Percentiles rank a stretch among this genome's conserved stretches.
phyloP scores from a whole-genome alignment of 495 filamentous ascomycete species.

The Neurospora sp. region DNA sequence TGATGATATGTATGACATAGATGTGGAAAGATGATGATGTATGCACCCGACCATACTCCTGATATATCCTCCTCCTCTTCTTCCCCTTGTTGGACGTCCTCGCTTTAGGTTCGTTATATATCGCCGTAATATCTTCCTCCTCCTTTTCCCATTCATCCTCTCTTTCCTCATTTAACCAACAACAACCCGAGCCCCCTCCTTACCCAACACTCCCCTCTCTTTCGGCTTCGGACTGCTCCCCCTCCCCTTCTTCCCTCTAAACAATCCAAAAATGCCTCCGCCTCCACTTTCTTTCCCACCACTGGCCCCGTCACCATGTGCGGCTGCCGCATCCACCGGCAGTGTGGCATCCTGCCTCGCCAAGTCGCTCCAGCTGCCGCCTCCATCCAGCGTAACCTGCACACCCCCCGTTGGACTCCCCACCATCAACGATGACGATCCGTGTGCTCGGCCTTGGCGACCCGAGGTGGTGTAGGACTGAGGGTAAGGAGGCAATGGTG shows the following conservation, averaged over 20 bases:
- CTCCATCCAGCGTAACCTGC: conserved; percentile 81
- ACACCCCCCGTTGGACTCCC: conserved; percentile 74
- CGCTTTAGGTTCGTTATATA: not conserved
- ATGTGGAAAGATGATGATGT: not conserved
- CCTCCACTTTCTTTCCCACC: conserved; percentile 36
- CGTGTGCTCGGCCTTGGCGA: conserved; percentile 21
- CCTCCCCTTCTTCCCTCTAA: conserved; percentile 78
- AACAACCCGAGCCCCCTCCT: conserved; percentile 81
- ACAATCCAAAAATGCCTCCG: conserved; percentile 80
- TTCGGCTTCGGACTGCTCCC: conserved; percentile 89
- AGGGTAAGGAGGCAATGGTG: conserved; percentile 40
- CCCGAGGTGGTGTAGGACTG: conserved; percentile 27
- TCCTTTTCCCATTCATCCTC: not conserved
- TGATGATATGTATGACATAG: not conserved
- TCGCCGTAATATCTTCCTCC: not conserved
- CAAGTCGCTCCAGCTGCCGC: conserved; percentile 81
- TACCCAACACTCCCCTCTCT: conserved; percentile 86
- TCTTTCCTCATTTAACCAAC: conserved; percentile 29
- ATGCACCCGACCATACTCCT: not conserved
- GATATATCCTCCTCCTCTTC: not conserved
- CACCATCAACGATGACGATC: conserved; percentile 43
- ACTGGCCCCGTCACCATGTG: conserved; percentile 26
- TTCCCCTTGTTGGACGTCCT: not conserved
- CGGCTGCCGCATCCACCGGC: conserved; percentile 49
- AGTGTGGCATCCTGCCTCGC: conserved; percentile 74